Evolutionary conservation across 179 eudicot species (phyloP).

Genomic region (Spinacia oleracea): DNA sequence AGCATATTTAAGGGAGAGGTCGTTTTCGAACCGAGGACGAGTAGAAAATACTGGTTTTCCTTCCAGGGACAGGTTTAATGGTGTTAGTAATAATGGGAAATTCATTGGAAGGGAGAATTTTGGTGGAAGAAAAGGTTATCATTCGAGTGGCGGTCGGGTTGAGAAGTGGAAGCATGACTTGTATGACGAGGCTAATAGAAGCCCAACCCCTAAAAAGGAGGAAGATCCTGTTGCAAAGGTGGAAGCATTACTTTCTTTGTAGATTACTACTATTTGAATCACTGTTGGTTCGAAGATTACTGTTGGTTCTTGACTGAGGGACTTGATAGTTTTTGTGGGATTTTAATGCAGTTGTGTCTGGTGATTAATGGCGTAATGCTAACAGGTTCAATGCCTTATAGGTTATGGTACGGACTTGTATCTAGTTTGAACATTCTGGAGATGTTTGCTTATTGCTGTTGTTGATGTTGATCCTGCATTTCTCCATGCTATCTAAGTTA

Average conservation of each 20-base stretch:
- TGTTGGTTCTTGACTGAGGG: neutral
- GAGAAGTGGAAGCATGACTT: conserved; percentile 97
- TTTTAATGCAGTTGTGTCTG: neutral
- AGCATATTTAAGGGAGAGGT: conserved; percentile 38
- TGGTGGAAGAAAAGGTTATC: conserved; percentile 44
- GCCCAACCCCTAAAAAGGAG: conserved; percentile 67
- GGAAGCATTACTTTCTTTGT: conserved; percentile 76
- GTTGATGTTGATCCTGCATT: neutral
- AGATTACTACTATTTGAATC: conserved; percentile 13
- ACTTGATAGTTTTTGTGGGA: neutral
- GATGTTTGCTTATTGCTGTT: neutral
- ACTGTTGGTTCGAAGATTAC: too few relatives aligned
- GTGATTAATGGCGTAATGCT: neutral
- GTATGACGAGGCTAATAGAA: conserved; percentile 65
- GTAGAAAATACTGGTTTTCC: conserved; percentile 41
- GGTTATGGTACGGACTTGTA: neutral
- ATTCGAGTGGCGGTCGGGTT: conserved; percentile 43
- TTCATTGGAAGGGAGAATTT: conserved; percentile 54
- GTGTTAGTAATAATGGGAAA: conserved; percentile 34
- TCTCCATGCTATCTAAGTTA: neutral
- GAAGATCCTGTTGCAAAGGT: conserved; percentile 86
- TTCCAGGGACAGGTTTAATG: conserved; percentile 43
- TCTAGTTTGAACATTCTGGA: too few relatives aligned
- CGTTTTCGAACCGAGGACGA: conserved; percentile 36
- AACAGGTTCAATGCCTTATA: neutral